phyloP scores from a whole-genome alignment of 257 asterid species.

The Handroanthus guayacan region DNA sequence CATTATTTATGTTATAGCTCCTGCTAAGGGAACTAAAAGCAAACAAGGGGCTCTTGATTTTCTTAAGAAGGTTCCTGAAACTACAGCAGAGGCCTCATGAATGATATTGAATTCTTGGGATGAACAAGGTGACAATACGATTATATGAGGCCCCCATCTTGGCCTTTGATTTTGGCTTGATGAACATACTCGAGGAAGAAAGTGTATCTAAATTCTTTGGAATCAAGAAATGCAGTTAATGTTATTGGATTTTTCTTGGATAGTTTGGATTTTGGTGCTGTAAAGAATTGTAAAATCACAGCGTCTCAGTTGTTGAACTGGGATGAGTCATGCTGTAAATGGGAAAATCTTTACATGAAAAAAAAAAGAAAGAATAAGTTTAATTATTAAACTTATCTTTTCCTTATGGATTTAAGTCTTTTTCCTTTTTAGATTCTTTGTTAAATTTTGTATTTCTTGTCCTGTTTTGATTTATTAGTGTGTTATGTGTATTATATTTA shows the following conservation, averaged over 20 bases:
- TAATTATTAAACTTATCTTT: neutral
- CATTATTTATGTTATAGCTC: constrained; percentile 47
- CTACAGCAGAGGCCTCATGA: constrained; percentile 57
- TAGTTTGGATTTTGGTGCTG: constrained; percentile 23
- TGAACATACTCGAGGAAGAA: constrained; percentile 14
- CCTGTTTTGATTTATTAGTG: no score
- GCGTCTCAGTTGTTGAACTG: constrained; percentile 7
- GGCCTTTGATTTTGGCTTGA: constrained; percentile 27
- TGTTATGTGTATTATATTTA: no score
- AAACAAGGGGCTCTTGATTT: constrained; percentile 77
- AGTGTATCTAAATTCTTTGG: neutral
- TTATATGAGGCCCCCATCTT: neutral
- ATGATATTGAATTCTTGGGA: constrained; percentile 2
- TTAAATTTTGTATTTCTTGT: no score
- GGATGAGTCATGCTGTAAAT: constrained; percentile 19
- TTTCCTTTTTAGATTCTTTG: no score
- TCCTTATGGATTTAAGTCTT: neutral
- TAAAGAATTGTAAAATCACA: neutral
- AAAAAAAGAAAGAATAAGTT: neutral
- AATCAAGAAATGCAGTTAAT: neutral
- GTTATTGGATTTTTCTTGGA: neutral
- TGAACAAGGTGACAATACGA: neutral
- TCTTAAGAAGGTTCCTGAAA: constrained; percentile 57
- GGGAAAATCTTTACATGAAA: constrained; percentile 10
- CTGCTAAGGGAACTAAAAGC: constrained; percentile 52